phyloP scores from a whole-genome alignment of 2,329 filamentous ascomycete species.

The Teratosphaeriaceae sp. region DNA sequence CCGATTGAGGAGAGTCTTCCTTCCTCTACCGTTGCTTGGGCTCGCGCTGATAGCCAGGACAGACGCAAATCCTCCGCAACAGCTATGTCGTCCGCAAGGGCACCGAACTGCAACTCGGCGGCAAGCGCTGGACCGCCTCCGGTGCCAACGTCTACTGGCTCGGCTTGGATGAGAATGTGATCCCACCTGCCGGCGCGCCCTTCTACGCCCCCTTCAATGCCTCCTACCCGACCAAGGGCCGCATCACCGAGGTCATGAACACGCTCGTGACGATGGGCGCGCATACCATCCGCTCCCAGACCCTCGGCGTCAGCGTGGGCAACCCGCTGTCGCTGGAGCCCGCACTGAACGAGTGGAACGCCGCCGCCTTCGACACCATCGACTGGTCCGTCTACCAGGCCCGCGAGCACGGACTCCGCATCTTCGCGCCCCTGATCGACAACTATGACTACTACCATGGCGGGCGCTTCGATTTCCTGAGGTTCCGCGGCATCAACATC shows the following conservation, averaged over 20 bases:
- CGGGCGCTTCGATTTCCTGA: slow-evolving; percentile 44
- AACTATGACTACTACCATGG: slow-evolving; percentile 48
- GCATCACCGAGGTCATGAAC: slow-evolving; percentile 42
- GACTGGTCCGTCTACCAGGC: slow-evolving; percentile 46
- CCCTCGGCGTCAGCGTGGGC: slow-evolving; percentile 41
- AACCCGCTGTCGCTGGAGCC: slow-evolving; percentile 45
- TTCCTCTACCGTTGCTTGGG: not conserved
- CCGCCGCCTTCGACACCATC: slow-evolving; percentile 39
- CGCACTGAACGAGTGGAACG: slow-evolving; percentile 34
- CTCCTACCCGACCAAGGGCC: slow-evolving; percentile 42
- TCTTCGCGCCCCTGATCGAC: slow-evolving; percentile 42
- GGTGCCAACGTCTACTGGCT: slow-evolving; percentile 45
- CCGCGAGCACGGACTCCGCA: slow-evolving; percentile 37
- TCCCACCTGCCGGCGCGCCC: slow-evolving; percentile 38
- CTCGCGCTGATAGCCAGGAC: slow-evolving; percentile 2
- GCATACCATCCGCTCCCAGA: slow-evolving; percentile 41
- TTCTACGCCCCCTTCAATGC: slow-evolving; percentile 39
- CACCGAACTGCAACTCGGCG: slow-evolving; percentile 19
- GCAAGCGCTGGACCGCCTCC: slow-evolving; percentile 38
- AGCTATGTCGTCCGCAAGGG: slow-evolving; percentile 31
- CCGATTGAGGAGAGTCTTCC: slow-evolving; percentile 3
- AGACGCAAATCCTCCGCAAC: slow-evolving; percentile 12
- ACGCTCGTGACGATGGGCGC: slow-evolving; percentile 41
- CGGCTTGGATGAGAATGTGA: slow-evolving; percentile 46
- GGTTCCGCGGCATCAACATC: slow-evolving; percentile 42